Evolutionary conservation across 1,284 basidiomycete species (phyloP).

Genomic region (Heterobasidion annosum): DNA sequence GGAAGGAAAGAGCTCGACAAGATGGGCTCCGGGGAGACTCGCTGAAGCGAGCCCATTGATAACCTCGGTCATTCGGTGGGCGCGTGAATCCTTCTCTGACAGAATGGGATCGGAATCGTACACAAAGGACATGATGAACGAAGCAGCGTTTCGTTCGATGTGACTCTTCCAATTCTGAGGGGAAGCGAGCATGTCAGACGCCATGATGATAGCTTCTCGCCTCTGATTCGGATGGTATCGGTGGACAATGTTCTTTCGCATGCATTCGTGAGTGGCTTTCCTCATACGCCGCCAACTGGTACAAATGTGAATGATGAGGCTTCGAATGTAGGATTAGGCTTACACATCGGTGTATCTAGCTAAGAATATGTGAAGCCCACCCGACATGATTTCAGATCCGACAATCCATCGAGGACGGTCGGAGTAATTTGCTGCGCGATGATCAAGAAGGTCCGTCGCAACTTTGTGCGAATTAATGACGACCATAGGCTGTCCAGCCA

Average conservation of each 20-base stretch:
- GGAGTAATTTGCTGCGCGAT: conserved; percentile 16
- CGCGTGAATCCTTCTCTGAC: conserved; percentile 6
- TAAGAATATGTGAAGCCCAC: conserved; percentile 8
- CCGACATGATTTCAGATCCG: conserved; percentile 9
- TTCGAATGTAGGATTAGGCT: neutral
- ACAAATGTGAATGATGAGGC: neutral
- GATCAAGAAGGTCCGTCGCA: conserved; percentile 17
- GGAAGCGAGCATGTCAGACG: conserved; percentile 4
- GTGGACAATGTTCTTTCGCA: conserved; percentile 2
- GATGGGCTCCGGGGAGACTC: conserved; percentile 7
- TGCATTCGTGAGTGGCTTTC: conserved; percentile 7
- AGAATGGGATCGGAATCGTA: conserved; percentile 8
- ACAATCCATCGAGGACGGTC: conserved; percentile 14
- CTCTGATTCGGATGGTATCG: conserved; percentile 3
- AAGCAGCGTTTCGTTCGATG: conserved; percentile 7
- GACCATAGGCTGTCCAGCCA: conserved; percentile 16
- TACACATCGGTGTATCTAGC: conserved; percentile 7
- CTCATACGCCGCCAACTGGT: conserved; percentile 10
- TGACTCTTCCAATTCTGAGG: conserved; percentile 6
- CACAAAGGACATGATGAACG: conserved; percentile 9
- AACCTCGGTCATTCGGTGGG: conserved; percentile 7
- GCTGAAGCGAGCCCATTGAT: conserved; percentile 6
- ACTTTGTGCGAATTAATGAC: conserved; percentile 17
- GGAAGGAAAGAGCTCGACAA: conserved; percentile 10
- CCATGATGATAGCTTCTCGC: conserved; percentile 6